Percentiles rank a stretch among this genome's conserved stretches.
Conservation (phyloP, 2,329 filamentous ascomycete species). For the Endoconidiophora laricicola region DNA sequence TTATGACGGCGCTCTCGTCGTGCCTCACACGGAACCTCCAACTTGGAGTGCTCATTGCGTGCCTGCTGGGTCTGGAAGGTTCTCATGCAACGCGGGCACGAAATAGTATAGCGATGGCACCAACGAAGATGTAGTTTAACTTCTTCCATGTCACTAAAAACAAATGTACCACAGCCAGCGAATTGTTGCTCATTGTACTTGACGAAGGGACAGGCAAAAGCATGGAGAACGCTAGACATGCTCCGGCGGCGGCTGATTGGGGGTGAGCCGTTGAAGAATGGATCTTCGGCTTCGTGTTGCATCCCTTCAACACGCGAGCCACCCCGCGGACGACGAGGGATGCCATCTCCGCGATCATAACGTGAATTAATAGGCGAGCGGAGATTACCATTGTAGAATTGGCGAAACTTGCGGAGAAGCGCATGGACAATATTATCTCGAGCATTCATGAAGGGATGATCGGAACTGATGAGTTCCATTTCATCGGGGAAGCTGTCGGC, state of each 20-base stretch:
- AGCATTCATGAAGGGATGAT: slow-evolving; percentile 2
- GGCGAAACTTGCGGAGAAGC: not conserved
- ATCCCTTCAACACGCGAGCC: slow-evolving; percentile 6
- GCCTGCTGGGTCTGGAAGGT: slow-evolving; percentile 5
- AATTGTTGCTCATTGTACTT: slow-evolving; percentile 5
- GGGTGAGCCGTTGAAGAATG: not conserved
- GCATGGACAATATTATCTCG: not conserved
- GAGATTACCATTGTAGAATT: not conserved
- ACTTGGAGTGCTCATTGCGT: slow-evolving; percentile 6
- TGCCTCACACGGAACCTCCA: slow-evolving; percentile 7
- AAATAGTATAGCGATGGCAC: slow-evolving; percentile 11
- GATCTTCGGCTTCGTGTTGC: not conserved
- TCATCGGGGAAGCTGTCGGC: slow-evolving; percentile 3
- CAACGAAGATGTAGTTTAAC: slow-evolving; percentile 6
- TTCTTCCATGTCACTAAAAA: slow-evolving; percentile 6
- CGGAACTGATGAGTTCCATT: not conserved
- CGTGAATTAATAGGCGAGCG: not conserved
- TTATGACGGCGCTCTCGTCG: slow-evolving; percentile 1
- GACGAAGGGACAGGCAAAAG: slow-evolving; percentile 11
- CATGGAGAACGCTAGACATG: not conserved
- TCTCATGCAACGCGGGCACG: slow-evolving; percentile 9
- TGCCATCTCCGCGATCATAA: not conserved
- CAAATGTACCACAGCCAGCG: slow-evolving; percentile 8
- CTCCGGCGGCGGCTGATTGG: slow-evolving; percentile 4
- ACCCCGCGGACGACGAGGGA: slow-evolving; percentile 4